A percentile compares a stretch with the other conserved stretches of the same genome.
These are phyloP conservation scores for Cyclostephanos tholiformis DNA, from an alignment of 108 stramenopile species.

Conservation along the genomic window DNA sequence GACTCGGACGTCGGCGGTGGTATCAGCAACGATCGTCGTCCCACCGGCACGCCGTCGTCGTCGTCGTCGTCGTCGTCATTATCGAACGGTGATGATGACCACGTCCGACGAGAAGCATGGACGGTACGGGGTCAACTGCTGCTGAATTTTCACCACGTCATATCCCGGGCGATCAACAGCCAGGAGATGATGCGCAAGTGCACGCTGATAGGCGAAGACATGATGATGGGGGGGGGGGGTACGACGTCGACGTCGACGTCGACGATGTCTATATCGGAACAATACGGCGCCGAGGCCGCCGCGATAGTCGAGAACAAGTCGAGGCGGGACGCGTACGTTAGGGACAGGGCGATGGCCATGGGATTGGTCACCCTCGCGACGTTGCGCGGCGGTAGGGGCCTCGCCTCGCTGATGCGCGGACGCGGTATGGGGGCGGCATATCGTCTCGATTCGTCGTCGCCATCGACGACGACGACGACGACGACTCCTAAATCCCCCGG, in stretches of 20 bases:
- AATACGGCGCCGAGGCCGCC: slow-evolving; percentile 39
- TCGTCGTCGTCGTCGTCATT: slow-evolving; percentile 1
- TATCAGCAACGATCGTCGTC: too few relatives aligned
- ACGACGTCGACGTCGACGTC: background rate
- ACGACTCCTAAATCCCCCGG: background rate
- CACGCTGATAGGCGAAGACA: slow-evolving; percentile 19
- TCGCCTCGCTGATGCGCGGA: slow-evolving; percentile 11
- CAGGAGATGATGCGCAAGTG: slow-evolving; percentile 46
- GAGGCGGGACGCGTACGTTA: slow-evolving; percentile 25
- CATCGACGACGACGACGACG: background rate
- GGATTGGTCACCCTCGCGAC: slow-evolving; percentile 23
- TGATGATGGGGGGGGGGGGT: too few relatives aligned
- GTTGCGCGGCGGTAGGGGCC: slow-evolving; percentile 23
- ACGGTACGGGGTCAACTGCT: slow-evolving; percentile 42
- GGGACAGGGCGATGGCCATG: slow-evolving; percentile 24
- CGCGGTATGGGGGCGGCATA: slow-evolving; percentile 5
- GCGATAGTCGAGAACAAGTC: slow-evolving; percentile 44
- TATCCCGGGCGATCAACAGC: slow-evolving; percentile 39
- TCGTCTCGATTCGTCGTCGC: slow-evolving; percentile 18
- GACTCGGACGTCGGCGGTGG: too few relatives aligned
- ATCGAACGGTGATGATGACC: background rate
- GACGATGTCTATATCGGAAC: background rate
- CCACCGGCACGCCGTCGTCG: too few relatives aligned
- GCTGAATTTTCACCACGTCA: slow-evolving; percentile 38
- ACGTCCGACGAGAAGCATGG: slow-evolving; percentile 38